These are phyloP conservation scores for Citeromyces matritensis DNA, from an alignment of 805 yeast genomes.

Conservation along the genomic window DNA sequence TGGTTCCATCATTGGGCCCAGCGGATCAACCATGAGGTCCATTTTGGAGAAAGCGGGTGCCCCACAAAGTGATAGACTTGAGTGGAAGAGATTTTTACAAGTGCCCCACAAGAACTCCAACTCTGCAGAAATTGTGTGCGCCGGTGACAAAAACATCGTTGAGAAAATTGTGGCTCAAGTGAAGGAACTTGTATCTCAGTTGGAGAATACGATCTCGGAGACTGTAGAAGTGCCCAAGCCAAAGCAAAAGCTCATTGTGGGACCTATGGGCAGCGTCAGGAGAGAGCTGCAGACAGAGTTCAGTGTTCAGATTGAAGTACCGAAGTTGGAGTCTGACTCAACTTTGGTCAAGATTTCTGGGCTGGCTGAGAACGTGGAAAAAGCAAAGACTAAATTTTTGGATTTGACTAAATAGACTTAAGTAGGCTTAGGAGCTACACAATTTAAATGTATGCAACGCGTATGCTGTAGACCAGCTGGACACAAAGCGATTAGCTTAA, in stretches of 20 bases:
- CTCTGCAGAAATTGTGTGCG: conserved; percentile 40
- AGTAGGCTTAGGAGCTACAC: not conserved
- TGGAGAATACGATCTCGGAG: conserved; percentile 42
- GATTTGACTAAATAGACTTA: conserved; percentile 43
- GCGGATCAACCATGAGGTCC: conserved; percentile 59
- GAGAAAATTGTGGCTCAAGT: conserved; percentile 49
- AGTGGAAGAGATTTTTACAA: conserved; percentile 40
- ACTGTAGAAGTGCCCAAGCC: conserved; percentile 48
- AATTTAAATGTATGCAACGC: too few relatives aligned
- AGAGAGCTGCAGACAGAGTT: conserved; percentile 58
- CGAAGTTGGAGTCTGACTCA: conserved; percentile 36
- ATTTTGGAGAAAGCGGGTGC: conserved; percentile 75
- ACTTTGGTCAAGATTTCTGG: conserved; percentile 47
- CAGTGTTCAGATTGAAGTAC: conserved; percentile 49
- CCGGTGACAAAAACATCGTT: conserved; percentile 69
- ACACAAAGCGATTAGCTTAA: too few relatives aligned
- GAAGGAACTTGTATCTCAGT: conserved; percentile 42
- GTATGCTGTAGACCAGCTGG: too few relatives aligned
- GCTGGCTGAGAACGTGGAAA: conserved; percentile 45
- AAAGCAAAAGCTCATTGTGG: conserved; percentile 65
- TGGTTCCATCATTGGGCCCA: conserved; percentile 62
- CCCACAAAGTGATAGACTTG: conserved; percentile 25
- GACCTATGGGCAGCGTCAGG: conserved; percentile 67
- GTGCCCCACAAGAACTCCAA: conserved; percentile 58
- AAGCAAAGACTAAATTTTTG: conserved; percentile 44